A percentile compares a stretch with the other conserved stretches of the same genome.
Conservation (phyloP, 1,284 basidiomycete species). For the Trametes sp. region DNA sequence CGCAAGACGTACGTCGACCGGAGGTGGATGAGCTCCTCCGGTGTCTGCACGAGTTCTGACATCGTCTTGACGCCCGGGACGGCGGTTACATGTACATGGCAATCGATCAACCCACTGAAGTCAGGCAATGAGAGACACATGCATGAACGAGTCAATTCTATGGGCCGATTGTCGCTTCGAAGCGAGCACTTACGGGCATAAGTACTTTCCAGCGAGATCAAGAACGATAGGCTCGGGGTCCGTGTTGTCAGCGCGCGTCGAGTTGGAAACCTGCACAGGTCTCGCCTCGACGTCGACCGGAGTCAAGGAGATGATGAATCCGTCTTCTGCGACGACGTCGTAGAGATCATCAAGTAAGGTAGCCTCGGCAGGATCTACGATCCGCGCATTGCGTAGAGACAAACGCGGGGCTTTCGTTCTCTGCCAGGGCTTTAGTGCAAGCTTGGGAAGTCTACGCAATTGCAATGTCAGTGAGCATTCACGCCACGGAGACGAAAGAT, state of each 20-base stretch:
- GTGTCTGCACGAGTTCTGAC: conserved; percentile 45
- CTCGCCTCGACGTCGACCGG: too few species aligned
- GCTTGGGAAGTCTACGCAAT: conserved; percentile 37
- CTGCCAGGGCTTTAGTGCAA: conserved; percentile 50
- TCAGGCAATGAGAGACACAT: too few species aligned
- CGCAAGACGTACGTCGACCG: conserved; percentile 49
- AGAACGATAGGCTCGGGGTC: conserved; percentile 35
- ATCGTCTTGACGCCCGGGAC: conserved; percentile 50
- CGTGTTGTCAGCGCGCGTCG: background rate
- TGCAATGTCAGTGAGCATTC: background rate
- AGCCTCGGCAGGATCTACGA: conserved; percentile 44
- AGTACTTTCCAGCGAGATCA: conserved; percentile 47
- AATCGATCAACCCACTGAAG: conserved; percentile 46
- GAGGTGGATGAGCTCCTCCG: conserved; percentile 46
- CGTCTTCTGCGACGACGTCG: conserved; percentile 44
- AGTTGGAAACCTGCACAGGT: too few species aligned
- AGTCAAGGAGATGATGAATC: conserved; percentile 41
- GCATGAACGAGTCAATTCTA: background rate
- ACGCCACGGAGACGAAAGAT: background rate
- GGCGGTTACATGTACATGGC: conserved; percentile 56
- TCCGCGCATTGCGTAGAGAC: conserved; percentile 43
- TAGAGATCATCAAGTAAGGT: conserved; percentile 38
- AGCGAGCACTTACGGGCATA: conserved; percentile 46
- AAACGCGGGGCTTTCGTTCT: conserved; percentile 34
- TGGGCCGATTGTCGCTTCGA: too few species aligned